Evolutionary conservation across 331 rosid species (phyloP).

Genomic region (Malus hybrid): DNA sequence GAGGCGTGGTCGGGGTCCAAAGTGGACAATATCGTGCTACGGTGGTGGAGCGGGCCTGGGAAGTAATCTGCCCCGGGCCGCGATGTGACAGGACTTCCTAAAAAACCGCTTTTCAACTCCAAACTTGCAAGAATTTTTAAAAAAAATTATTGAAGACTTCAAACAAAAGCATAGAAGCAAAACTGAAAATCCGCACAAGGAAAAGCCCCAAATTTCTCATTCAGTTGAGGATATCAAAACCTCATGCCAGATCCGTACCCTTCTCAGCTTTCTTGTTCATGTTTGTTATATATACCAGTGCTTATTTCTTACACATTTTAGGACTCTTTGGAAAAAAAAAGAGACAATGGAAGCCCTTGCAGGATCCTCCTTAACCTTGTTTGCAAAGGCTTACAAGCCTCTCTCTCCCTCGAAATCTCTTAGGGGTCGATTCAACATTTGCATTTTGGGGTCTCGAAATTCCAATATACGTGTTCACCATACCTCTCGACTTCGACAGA

Average conservation of each 20-base stretch:
- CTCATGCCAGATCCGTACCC: constrained; percentile 10
- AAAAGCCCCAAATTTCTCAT: constrained; percentile 1
- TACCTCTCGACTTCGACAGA: neutral
- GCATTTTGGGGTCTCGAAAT: neutral
- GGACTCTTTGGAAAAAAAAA: neutral
- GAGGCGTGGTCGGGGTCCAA: too few relatives aligned
- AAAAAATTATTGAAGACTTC: neutral
- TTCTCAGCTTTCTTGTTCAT: neutral
- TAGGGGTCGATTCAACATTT: neutral
- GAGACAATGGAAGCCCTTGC: constrained; percentile 10
- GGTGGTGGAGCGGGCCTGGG: too few relatives aligned
- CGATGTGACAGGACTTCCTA: neutral
- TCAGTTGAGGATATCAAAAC: constrained; percentile 1
- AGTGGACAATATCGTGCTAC: too few relatives aligned
- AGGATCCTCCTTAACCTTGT: neutral
- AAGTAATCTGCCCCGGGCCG: too few relatives aligned
- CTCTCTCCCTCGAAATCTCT: neutral
- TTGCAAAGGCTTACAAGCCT: neutral
- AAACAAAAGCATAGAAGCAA: neutral
- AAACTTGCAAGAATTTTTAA: neutral
- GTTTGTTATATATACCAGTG: neutral
- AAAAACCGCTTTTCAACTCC: neutral
- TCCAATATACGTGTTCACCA: neutral
- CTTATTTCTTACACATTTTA: neutral
- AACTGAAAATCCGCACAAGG: constrained; percentile 3